Percentiles rank a stretch among this genome's conserved stretches.
Evolutionary conservation across 2,329 filamentous ascomycete species (phyloP).

Genomic region (Cladobotryum protrusum): DNA sequence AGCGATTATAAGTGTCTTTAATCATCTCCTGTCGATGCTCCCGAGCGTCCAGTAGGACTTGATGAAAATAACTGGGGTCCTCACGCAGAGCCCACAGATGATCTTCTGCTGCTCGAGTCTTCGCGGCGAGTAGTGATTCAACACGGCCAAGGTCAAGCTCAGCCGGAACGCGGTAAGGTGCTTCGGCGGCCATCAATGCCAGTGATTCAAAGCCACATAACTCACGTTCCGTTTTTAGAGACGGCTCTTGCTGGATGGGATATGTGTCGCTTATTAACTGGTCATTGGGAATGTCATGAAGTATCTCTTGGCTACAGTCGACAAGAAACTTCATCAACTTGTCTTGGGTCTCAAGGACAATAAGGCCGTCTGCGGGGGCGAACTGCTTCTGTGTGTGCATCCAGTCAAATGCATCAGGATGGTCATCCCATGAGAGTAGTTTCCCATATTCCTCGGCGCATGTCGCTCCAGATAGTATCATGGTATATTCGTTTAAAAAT

Average conservation of each 20-base stretch:
- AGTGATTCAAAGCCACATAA: conserved; percentile 31
- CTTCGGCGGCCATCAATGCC: conserved; percentile 38
- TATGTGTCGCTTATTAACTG: conserved; percentile 22
- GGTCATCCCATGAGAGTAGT: conserved; percentile 27
- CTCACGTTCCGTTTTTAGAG: conserved; percentile 23
- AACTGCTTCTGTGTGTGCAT: conserved; percentile 30
- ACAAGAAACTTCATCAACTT: conserved; percentile 43
- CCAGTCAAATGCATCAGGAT: conserved; percentile 33
- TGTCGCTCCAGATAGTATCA: conserved; percentile 28
- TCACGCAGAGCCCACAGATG: conserved; percentile 51
- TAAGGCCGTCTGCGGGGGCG: conserved; percentile 40
- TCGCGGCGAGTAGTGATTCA: conserved; percentile 37
- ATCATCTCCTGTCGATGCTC: conserved; percentile 43
- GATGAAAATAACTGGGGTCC: conserved; percentile 51
- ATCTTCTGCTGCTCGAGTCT: conserved; percentile 39
- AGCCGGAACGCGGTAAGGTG: conserved; percentile 46
- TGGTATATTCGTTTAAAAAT: conserved; percentile 26
- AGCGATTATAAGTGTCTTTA: conserved; percentile 30
- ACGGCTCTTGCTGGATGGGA: conserved; percentile 33
- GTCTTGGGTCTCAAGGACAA: conserved; percentile 46
- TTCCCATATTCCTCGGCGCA: conserved; percentile 29
- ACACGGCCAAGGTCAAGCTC: conserved; percentile 40
- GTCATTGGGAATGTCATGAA: conserved; percentile 42
- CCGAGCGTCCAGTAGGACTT: conserved; percentile 33
- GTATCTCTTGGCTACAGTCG: conserved; percentile 37